These are phyloP conservation scores for Daucus carota DNA, from an alignment of 129 eudicot genomes.

Conservation along the genomic window DH1_v3.0 NC_030385.2:367501-368000, in stretches of 20 bases:
- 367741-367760: constrained; percentile 61
- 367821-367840: constrained; percentile 47
- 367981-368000: too few relatives aligned
- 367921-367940: too few relatives aligned
- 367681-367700: constrained; percentile 50
- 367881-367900: constrained; percentile 30
- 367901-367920: too few relatives aligned
- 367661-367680: constrained; percentile 51
- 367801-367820: constrained; percentile 55
- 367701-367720: constrained; percentile 58
- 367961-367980: too few relatives aligned
- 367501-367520: background rate
- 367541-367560: too few relatives aligned
- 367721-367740: constrained; percentile 49
- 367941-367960: too few relatives aligned
- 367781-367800: constrained; percentile 58
- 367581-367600: background rate
- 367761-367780: constrained; percentile 50
- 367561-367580: too few relatives aligned
- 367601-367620: too few relatives aligned
- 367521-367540: background rate
- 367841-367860: constrained; percentile 46
- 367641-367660: background rate
- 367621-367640: background rate
- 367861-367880: constrained; percentile 59